Evolutionary conservation across 2,329 filamentous ascomycete species (phyloP).

Genomic region (Aspergillus udagawae): DNA sequence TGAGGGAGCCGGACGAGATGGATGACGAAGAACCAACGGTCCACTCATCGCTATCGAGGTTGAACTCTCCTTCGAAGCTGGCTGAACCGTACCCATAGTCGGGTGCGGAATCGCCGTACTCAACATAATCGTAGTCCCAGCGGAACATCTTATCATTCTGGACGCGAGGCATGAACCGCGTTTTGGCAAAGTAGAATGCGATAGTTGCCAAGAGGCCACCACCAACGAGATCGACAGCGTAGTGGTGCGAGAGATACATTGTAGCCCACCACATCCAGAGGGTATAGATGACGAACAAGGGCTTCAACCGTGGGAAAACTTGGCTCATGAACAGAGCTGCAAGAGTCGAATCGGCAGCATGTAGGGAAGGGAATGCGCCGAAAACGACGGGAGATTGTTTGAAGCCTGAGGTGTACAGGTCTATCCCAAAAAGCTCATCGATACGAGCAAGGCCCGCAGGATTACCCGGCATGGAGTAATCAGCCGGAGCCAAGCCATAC

Average conservation of each 20-base stretch:
- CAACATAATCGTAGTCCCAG: conserved; percentile 95
- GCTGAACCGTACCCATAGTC: conserved; percentile 54
- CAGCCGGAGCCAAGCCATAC: conserved; percentile 83
- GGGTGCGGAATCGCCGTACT: conserved; percentile 63
- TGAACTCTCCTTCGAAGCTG: conserved; percentile 53
- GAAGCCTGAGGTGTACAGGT: conserved; percentile 91
- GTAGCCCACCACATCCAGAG: conserved; percentile 98
- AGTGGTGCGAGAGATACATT: conserved; percentile 97
- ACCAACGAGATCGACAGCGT: conserved; percentile 86
- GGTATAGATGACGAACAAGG: conserved; percentile 76
- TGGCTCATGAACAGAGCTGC: conserved; percentile 92
- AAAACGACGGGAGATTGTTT: conserved; percentile 88
- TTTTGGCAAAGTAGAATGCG: conserved; percentile 77
- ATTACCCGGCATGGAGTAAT: conserved; percentile 85
- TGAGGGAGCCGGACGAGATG: conserved; percentile 62
- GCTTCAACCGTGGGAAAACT: conserved; percentile 78
- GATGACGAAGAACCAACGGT: conserved; percentile 79
- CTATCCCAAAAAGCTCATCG: conserved; percentile 83
- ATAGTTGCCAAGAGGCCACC: conserved; percentile 74
- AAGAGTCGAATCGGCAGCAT: conserved; percentile 82
- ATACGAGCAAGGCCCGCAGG: conserved; percentile 86
- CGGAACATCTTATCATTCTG: conserved; percentile 82
- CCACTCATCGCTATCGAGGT: conserved; percentile 80
- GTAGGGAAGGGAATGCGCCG: conserved; percentile 89
- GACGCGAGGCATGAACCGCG: conserved; percentile 74